Conservation (phyloP, 192 early-diverging fungal genomes). For the Entomortierella beljakovae region DNA sequence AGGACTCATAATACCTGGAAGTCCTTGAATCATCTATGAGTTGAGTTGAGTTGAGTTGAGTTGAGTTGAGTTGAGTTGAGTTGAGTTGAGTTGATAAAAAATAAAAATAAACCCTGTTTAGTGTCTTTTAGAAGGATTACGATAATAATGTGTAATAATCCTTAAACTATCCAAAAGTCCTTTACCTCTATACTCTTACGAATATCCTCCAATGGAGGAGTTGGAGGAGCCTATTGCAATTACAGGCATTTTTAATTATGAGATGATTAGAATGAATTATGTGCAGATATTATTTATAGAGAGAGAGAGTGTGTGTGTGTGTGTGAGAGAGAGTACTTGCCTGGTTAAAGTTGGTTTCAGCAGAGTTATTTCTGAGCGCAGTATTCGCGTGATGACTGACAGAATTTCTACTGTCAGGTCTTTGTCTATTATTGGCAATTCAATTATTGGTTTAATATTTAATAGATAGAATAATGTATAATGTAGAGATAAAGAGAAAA, state of each 20-base stretch:
- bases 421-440: neutral
- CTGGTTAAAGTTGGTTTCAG: neutral
- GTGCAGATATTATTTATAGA: neutral
- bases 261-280: neutral
- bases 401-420: neutral
- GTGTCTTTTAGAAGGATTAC: neutral
- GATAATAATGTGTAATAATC: neutral
- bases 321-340: neutral
- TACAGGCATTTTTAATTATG: neutral
- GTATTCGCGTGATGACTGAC: neutral
- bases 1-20: conserved; percentile 33
- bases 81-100: neutral
- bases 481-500: too few relatives aligned
- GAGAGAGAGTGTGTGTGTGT: neutral
- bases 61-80: neutral
- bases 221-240: conserved; percentile 26
- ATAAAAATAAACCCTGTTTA: neutral
- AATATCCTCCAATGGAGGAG: conserved; percentile 24
- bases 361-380: neutral
- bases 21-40: conserved; percentile 14
- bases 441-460: neutral
- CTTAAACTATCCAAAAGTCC: neutral
- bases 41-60: neutral
- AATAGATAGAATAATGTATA: too few relatives aligned
- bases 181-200: conserved; percentile 36